Evolutionary conservation across 2,329 filamentous ascomycete genomes (phyloP).

Genomic region (Zymoseptoria brevis): DNA sequence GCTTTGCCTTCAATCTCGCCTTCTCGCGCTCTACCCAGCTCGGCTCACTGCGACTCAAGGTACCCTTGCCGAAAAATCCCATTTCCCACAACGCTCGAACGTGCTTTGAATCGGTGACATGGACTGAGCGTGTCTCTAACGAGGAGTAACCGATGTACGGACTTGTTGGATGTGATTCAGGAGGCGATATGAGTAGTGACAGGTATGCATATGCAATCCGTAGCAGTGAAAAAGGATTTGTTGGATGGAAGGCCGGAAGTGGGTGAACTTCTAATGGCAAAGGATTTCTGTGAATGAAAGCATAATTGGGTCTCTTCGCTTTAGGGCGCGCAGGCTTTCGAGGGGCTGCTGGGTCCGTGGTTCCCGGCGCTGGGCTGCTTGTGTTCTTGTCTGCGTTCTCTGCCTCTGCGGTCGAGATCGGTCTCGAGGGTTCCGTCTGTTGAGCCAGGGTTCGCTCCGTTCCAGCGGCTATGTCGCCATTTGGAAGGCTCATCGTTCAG

Average conservation of each 20-base stretch:
- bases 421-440: neutral
- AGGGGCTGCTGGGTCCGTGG: conserved; percentile 1
- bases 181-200: conserved; percentile 59
- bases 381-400: neutral
- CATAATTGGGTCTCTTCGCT: conserved; percentile 48
- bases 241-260: conserved; percentile 79
- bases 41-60: conserved; percentile 84
- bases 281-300: conserved; percentile 73
- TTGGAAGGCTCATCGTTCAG: neutral
- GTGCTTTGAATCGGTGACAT: conserved; percentile 67
- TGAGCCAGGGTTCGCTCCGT: neutral
- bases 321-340: conserved; percentile 18
- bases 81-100: conserved; percentile 86
- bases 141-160: conserved; percentile 72
- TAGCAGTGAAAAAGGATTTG: conserved; percentile 82
- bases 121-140: conserved; percentile 70
- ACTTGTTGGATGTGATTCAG: conserved; percentile 55
- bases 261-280: conserved; percentile 75
- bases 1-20: conserved; percentile 48
- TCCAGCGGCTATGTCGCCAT: neutral
- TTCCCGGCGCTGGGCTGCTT: neutral
- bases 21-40: conserved; percentile 84
- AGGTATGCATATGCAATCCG: conserved; percentile 72
- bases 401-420: neutral
- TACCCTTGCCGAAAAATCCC: conserved; percentile 95